Evolutionary conservation across 148 eudicot species (phyloP).

Genomic region (Diospyros kaki): DNA sequence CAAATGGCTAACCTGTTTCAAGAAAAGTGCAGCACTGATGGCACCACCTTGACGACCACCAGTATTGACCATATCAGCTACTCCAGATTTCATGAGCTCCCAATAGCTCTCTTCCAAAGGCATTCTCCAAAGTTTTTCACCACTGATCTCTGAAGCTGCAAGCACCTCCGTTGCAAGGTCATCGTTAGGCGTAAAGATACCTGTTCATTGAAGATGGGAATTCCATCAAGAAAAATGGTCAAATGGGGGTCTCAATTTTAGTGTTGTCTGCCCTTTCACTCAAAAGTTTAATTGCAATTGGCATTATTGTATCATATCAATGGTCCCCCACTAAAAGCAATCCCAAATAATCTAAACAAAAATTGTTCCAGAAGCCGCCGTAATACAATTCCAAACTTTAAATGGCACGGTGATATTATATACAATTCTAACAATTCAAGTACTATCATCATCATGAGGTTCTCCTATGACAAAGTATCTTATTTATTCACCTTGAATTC

Average conservation of each 20-base stretch:
- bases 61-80: slow-evolving; percentile 97
- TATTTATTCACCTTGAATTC: background rate
- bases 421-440: background rate
- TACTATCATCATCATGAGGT: background rate
- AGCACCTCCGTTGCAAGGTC: slow-evolving; percentile 78
- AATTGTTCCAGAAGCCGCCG: background rate
- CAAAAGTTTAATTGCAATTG: background rate
- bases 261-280: background rate
- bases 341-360: background rate
- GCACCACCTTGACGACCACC: slow-evolving; percentile 94
- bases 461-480: background rate
- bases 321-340: background rate
- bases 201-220: slow-evolving; percentile 23
- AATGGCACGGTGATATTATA: background rate
- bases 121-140: slow-evolving; percentile 93
- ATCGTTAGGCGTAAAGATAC: slow-evolving; percentile 80
- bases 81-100: slow-evolving; percentile 92
- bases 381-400: background rate
- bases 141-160: slow-evolving; percentile 66
- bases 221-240: slow-evolving; percentile 3
- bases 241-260: background rate
- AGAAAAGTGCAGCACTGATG: slow-evolving; percentile 86
- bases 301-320: background rate
- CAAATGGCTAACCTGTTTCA: slow-evolving; percentile 62
- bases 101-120: slow-evolving; percentile 93